Evolutionary conservation across 805 yeast genomes (phyloP).

Genomic region (Zygosaccharomyces kombuchaensis): DNA sequence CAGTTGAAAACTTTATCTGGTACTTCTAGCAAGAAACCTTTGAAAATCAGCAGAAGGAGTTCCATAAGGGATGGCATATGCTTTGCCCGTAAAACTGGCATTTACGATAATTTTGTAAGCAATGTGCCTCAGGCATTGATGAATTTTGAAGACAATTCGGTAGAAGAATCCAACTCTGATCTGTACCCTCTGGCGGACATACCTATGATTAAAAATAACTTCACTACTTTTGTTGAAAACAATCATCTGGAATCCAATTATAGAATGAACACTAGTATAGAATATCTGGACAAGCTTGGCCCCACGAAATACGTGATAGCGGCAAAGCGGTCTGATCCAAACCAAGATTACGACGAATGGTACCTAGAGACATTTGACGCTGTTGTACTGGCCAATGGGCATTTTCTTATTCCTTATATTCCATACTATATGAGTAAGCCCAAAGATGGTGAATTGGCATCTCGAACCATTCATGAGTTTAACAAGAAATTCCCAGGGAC

Average conservation of each 20-base stretch:
- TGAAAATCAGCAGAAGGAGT: conserved; percentile 8
- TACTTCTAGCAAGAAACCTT: conserved; percentile 14
- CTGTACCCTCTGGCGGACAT: conserved; percentile 16
- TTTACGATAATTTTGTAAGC: conserved; percentile 16
- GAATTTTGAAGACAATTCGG: conserved; percentile 12
- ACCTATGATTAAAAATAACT: conserved; percentile 8
- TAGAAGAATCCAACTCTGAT: conserved; percentile 2
- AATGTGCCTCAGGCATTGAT: conserved; percentile 20
- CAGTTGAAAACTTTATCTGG: conserved; percentile 13
- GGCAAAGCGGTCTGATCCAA: conserved; percentile 21
- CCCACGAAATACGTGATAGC: conserved; percentile 35
- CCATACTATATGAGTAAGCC: conserved; percentile 29
- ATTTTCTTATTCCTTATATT: conserved; percentile 39
- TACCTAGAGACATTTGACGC: conserved; percentile 39
- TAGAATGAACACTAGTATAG: conserved; percentile 16
- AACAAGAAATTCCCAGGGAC: conserved; percentile 30
- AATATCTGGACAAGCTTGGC: conserved; percentile 17
- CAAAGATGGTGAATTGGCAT: conserved; percentile 3
- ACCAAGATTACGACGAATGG: conserved; percentile 35
- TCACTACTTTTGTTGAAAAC: conserved; percentile 8
- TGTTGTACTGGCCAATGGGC: conserved; percentile 41
- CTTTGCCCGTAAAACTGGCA: conserved; percentile 16
- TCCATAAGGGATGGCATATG: conserved; percentile 15
- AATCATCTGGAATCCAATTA: conserved; percentile 7
- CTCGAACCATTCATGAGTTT: conserved; percentile 15